Evolutionary conservation across 2,329 filamentous ascomycete genomes (phyloP).

Genomic region (Hysterium pulicare): DNA sequence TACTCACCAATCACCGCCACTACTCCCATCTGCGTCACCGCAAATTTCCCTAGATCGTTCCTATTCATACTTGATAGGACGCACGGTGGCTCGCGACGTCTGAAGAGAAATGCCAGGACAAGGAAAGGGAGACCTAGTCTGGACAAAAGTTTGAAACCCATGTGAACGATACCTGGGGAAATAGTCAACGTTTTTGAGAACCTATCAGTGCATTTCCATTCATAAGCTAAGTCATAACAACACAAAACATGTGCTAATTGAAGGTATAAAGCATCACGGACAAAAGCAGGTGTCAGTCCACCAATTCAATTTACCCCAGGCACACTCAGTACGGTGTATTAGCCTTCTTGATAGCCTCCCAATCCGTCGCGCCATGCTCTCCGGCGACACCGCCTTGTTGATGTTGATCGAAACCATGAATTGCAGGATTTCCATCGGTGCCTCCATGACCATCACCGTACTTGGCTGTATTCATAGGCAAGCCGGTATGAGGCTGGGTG

Average conservation of each 20-base stretch:
- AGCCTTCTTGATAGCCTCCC: conserved; percentile 24
- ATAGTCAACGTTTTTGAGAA: no score
- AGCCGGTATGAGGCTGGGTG: conserved; percentile 38
- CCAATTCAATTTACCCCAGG: background rate
- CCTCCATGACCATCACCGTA: conserved; percentile 38
- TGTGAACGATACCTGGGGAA: no score
- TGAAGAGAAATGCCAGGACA: no score
- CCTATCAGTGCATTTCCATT: no score
- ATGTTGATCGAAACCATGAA: conserved; percentile 15
- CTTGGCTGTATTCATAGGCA: conserved; percentile 40
- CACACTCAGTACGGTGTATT: conserved; percentile 22
- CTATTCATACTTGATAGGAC: no score
- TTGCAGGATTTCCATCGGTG: conserved; percentile 31
- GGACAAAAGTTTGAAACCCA: no score
- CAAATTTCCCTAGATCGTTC: no score
- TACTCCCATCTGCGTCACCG: no score
- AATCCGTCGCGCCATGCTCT: conserved; percentile 13
- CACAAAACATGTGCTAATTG: background rate
- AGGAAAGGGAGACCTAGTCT: no score
- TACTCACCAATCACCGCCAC: no score
- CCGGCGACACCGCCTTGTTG: background rate
- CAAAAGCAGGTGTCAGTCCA: background rate
- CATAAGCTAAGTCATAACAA: no score
- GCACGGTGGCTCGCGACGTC: no score
- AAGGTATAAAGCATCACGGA: background rate